Base-by-base conservation (phyloP, 2,329 filamentous ascomycete genomes). In the Pochonia chlamydosporia region DNA sequence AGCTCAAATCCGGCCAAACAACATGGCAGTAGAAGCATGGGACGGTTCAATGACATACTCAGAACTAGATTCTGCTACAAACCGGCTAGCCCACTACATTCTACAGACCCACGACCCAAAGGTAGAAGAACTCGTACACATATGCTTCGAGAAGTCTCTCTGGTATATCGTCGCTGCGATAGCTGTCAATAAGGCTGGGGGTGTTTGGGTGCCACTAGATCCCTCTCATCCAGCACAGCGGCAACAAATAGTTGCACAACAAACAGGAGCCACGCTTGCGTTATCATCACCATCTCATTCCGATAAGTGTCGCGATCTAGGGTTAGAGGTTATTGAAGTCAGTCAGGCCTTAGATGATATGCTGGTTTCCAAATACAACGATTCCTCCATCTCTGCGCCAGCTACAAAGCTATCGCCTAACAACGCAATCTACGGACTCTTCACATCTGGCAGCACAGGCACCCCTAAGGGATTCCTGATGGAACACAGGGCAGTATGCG, bases 11-110 rank as follows among this genome's bases (percentile, higher is more conserved):
- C n/a, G n/a, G n/a, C 47, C 47, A 60, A 63, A 33, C 57, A 43
- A 26, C 52, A 50, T 7, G 26, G 70, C 70, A 16, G 62, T 72
- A 25, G 55, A 65, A 31, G 67, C 70, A 1, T 71, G 67, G 67
- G 69, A 72, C 11, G 49, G 70, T 65, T 11, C 47, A 55, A 36
- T 64, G 66, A 69, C 67, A 5, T 72, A 71, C 45, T 42, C 55
- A 40, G 60, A 72, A 28, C 55, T 71, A 11, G 35, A 50, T 7
- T 20, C 21, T 2, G 26, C 35, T 3, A 24, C 49, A 3, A 40
- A 41, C 7, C 37, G 28, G 7, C 45, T 55, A 13, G 53, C 53
- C 3, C 13, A 14, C 16, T 24, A 49, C 11, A 45, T 54, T 9
- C 40, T 50, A 21, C 5, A 7, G 46, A 9, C 59, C 58, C 30